phyloP scores from a whole-genome alignment of 1,139 yeast genomes.

The Taiozyma sp. region DNA sequence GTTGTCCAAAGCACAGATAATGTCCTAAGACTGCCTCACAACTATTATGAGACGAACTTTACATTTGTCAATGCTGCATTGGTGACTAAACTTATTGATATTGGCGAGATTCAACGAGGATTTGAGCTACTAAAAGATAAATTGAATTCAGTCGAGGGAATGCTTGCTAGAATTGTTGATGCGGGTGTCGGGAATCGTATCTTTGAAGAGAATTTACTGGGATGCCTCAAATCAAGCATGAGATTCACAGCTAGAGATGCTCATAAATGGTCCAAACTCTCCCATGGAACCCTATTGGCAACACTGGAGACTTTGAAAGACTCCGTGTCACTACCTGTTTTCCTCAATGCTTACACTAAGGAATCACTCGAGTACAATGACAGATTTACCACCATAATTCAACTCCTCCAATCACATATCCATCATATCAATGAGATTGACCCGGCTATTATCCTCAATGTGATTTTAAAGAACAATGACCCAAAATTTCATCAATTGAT shows the following conservation, averaged over 20 bases:
- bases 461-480: not conserved
- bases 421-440: not conserved
- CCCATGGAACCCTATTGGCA: not conserved
- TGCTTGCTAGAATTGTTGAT: slow-evolving; percentile 8
- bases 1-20: slow-evolving; percentile 8
- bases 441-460: not conserved
- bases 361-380: not conserved
- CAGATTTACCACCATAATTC: not conserved
- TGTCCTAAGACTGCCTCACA: slow-evolving; percentile 8
- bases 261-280: not conserved
- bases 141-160: slow-evolving; percentile 7
- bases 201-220: not conserved
- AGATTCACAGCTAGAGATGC: not conserved
- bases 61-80: slow-evolving; percentile 12
- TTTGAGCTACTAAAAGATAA: slow-evolving; percentile 7
- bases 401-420: not conserved
- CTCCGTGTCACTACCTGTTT: not conserved
- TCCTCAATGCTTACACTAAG: not conserved
- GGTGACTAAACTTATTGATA: slow-evolving; percentile 7
- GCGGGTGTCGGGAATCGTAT: not conserved
- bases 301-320: not conserved
- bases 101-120: slow-evolving; percentile 6
- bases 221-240: not conserved
- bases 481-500: slow-evolving; percentile 1
- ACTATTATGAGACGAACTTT: slow-evolving; percentile 12